Evolutionary conservation across 2,329 filamentous ascomycete genomes (phyloP).

Genomic region (Pyrenochaeta sp.): DNA sequence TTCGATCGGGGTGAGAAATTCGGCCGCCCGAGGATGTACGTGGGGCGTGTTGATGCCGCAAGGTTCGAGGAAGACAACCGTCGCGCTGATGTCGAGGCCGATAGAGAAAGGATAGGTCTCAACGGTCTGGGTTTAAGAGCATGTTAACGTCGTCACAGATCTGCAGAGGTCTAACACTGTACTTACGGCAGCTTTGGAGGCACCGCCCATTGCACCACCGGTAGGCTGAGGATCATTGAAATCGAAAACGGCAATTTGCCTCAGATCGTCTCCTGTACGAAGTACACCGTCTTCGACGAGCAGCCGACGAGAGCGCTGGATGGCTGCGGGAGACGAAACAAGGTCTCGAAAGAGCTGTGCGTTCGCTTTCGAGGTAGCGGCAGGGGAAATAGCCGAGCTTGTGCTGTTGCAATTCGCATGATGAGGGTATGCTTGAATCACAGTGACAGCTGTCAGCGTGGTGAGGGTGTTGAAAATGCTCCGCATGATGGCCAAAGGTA

Average conservation of each 20-base stretch:
- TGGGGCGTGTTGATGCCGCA: conserved; percentile 60
- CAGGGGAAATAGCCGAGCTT: no score
- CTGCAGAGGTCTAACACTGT: no score
- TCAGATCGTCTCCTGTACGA: conserved; percentile 40
- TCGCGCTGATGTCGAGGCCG: conserved; percentile 48
- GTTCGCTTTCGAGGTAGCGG: no score
- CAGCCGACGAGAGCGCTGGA: conserved; percentile 51
- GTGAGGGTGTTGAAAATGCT: no score
- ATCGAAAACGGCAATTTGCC: conserved; percentile 68
- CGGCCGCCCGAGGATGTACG: conserved; percentile 59
- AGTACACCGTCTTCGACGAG: conserved; percentile 43
- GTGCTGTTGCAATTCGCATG: no score
- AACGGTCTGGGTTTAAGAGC: conserved; percentile 30
- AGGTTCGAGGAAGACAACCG: conserved; percentile 51
- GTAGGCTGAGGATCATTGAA: conserved; percentile 55
- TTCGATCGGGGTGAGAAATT: conserved; percentile 57
- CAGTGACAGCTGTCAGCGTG: no score
- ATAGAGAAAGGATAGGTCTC: conserved; percentile 52
- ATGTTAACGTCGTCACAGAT: no score
- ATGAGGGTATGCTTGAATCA: no score
- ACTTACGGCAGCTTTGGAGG: conserved; percentile 28
- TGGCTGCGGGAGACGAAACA: conserved; percentile 42
- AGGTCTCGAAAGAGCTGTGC: conserved; percentile 37
- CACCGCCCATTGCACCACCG: conserved; percentile 63
- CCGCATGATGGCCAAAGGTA: no score